Evolutionary conservation across 768 basidiomycete species (phyloP), one percentile per base, ranked within the genome.

Genomic region (Phylloporus arenicola): DNA sequence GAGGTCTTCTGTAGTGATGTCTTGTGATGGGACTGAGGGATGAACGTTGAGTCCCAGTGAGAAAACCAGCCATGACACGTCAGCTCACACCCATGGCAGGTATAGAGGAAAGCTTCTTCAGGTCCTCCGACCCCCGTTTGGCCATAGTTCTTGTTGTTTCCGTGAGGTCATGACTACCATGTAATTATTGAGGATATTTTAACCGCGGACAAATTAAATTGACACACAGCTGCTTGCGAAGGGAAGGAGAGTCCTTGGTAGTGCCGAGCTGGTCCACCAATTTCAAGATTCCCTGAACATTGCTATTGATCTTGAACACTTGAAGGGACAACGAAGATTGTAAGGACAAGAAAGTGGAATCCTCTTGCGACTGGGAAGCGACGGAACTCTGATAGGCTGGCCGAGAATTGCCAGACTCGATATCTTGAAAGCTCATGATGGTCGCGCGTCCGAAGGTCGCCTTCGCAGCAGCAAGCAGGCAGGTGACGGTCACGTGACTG

Each of bases 241-340:
- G 70, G 3, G 74, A 68, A 1, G 85, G 81, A 16, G 86, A 90
- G 66, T 98, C 94, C 61, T 83, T 82, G 29, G 72, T 72, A 0
- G 87, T 91, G 4, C 95, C 95, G 1, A 99, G 79, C 67, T 94
- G 89, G 63, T 98, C 93, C n/a, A 98, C 91, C n/a, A 93, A 78
- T 70, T 90, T 91, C 59, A 92, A 69, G 43, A 99, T 94, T 14
- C 90, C 95, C 62, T 95, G 91, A 3, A 97, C 92, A 70, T 99
- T 99, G 51, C 90, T 82, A 61, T 95, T 94, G 74, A 98, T 92
- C 80, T 98, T 98, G 85, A 98, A 97, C 51, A 95, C 91, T 67
- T 98, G 94, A 6, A 98, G 77, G 1, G 87, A 87, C 52, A 92
- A 69, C 13, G 89, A 89, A 3, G 80, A 82, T 63, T 92, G 92